Base-by-base conservation (phyloP, 768 basidiomycete genomes). In the Termitomyces sp. region DNA sequence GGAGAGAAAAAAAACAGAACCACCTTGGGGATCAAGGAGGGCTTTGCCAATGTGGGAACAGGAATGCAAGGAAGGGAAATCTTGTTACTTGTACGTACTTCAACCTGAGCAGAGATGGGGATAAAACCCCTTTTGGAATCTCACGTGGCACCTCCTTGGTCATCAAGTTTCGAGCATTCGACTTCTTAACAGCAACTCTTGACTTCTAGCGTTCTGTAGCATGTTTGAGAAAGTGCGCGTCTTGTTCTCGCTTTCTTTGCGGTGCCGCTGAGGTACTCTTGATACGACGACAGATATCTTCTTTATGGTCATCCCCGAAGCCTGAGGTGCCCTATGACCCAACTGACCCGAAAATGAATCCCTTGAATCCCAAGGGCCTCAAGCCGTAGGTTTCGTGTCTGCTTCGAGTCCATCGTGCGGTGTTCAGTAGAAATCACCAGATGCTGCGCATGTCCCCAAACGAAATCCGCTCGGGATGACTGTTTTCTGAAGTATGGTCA, bases 391-490 rank as follows among this genome's bases (percentile, higher is more conserved):
- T 77, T 15, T 16, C 9, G 22, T 9, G 22, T 45, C 22, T 51
- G 34, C 34, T 49, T 28, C 20, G 9, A 49, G 31, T 29, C 26
- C 26, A 55, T 52, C 8, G 24, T 15, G 8, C 54, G 16, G 13
- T 36, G 12, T 10, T 56, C 54, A 41, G 13, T 51, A 37, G 36
- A 9, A 39, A 5, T 22, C 9, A n/a, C 36, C 60, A 98, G 96
- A 65, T 98, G 96, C 65, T 98, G 96, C 68, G 96, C 95, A 44
- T 98, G 96, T 68, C 94, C 94, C 2, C 81, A 93, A 65, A 96
- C 94, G 2, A 98, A 98, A 71, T 82, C 87, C 2, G 81, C 80
- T n/a, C 82, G 97, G 12, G 97, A 99, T 71, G 87, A 94, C 62
- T 99, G 97, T 73, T 98, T 97, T 78, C 77, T 98, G 59, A 82